Evolutionary conservation across 2,329 filamentous ascomycete genomes (phyloP).

Genomic region (Monosporascus cannonballus): DNA sequence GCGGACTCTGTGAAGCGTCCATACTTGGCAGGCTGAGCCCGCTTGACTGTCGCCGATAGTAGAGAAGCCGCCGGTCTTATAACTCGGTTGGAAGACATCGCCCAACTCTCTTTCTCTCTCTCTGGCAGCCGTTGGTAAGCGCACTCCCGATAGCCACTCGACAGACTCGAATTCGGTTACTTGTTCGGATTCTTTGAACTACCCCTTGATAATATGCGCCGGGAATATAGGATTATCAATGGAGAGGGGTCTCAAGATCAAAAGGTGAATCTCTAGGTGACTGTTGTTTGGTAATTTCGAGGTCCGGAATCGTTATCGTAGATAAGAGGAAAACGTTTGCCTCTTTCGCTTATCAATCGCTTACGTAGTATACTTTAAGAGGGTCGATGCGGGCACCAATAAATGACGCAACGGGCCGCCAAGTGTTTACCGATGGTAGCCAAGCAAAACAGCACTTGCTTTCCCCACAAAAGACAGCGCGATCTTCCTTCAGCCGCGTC

Average conservation of each 20-base stretch:
- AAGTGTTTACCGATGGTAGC: neutral
- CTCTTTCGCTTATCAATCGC: neutral
- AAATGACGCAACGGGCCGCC: neutral
- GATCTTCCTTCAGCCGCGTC: neutral
- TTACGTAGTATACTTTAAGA: neutral
- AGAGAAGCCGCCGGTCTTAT: slow-evolving; percentile 21
- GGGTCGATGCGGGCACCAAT: neutral
- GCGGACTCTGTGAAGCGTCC: slow-evolving; percentile 20
- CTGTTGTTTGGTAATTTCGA: neutral
- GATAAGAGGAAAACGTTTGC: neutral
- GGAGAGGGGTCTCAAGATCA: neutral
- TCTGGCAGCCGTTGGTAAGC: neutral
- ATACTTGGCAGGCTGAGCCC: slow-evolving; percentile 8
- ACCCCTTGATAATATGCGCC: neutral
- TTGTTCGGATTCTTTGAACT: too few species aligned
- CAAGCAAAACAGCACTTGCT: neutral
- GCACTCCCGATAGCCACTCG: too few species aligned
- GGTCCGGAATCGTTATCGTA: neutral
- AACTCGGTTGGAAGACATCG: slow-evolving; percentile 20
- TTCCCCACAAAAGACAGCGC: neutral
- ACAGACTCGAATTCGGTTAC: too few species aligned
- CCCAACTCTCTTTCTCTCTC: neutral
- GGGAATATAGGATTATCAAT: neutral
- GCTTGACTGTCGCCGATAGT: slow-evolving; percentile 16
- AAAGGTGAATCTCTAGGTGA: neutral